Evolutionary conservation across 306 rosid genomes (phyloP).

Genomic region (Lithocarpus polystachyus): DNA sequence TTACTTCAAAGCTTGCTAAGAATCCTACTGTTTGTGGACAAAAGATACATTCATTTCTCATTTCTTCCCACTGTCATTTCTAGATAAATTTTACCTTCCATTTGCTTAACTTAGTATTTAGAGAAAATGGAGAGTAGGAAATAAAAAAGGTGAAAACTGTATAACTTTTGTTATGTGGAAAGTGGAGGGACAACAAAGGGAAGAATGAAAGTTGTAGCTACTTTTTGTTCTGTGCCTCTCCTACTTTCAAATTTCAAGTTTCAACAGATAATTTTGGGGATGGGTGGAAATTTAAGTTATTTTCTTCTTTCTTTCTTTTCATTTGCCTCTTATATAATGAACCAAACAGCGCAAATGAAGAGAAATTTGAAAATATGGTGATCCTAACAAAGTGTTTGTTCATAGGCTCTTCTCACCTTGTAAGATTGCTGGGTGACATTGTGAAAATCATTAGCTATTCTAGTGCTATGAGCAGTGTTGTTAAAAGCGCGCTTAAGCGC

Average conservation of each 20-base stretch:
- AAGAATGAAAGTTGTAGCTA: background rate
- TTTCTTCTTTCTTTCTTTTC: background rate
- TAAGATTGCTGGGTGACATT: background rate
- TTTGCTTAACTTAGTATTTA: background rate
- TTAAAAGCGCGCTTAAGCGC: too few species aligned
- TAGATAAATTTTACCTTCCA: background rate
- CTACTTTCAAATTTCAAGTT: background rate
- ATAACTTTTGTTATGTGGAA: too few species aligned
- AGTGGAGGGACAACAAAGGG: background rate
- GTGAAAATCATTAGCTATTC: background rate
- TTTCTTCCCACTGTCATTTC: background rate
- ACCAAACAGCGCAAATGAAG: background rate
- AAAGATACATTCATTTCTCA: background rate
- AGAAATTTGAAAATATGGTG: background rate
- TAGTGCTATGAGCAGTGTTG: background rate
- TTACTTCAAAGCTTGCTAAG: background rate
- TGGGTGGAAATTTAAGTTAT: background rate
- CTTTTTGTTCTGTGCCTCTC: background rate
- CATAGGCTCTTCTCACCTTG: background rate
- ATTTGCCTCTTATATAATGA: background rate
- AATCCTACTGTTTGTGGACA: background rate
- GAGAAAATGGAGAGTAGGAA: background rate
- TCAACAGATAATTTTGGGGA: background rate
- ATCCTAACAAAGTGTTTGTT: background rate
- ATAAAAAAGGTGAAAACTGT: background rate